Base-by-base conservation (phyloP, 495 filamentous ascomycete genomes). In the Poronia punctata region DNA sequence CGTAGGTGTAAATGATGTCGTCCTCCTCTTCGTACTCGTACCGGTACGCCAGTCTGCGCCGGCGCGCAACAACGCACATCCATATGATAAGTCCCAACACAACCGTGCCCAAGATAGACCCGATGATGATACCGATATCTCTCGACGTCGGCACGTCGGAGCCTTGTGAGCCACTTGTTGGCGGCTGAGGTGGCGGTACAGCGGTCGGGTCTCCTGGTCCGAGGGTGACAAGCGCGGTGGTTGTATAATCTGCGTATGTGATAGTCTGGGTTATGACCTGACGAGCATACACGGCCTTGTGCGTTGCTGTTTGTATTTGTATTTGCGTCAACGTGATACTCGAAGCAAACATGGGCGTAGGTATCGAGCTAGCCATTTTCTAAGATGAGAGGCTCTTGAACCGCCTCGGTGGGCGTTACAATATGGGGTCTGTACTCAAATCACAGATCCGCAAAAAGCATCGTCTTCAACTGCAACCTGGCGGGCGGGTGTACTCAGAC, bases 181-280 rank as follows among this genome's bases (percentile, higher is more conserved):
- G 19, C 8, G 42, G 32, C n/a, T 14, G 35, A 17, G 46, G 15
- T 10, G 49, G 26, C 5, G 50, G 43, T 3, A 28, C 36, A 10
- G 45, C 49, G 23, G 55, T 37, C 14, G 54, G 43, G 11, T 36
- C 23, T 19, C 52, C 47, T 3, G 49, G 40, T 15, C 49, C 47
- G 12, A 59, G 55, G 4, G 52, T 59, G 18, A 59, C 52, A 9
- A 55, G 12, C 9, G 52, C 46, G 3, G 55, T 59, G 15, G 43
- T 53, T 8, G 49, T 59, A 7, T 45, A 47, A 40, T 53, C 55
- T 14, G 49, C 43, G 19, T 50, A 48, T 0, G 46, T 56, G 29
- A 59, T 50, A 7, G 44, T 53, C 32, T 59, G 55, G 8, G 55
- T 59, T 19, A 59, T 40, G 8, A 48, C 45, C 16, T 56, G 52